Conservation (phyloP, 352 stramenopile genomes). For the Thalassiosira mediterranea region DNA sequence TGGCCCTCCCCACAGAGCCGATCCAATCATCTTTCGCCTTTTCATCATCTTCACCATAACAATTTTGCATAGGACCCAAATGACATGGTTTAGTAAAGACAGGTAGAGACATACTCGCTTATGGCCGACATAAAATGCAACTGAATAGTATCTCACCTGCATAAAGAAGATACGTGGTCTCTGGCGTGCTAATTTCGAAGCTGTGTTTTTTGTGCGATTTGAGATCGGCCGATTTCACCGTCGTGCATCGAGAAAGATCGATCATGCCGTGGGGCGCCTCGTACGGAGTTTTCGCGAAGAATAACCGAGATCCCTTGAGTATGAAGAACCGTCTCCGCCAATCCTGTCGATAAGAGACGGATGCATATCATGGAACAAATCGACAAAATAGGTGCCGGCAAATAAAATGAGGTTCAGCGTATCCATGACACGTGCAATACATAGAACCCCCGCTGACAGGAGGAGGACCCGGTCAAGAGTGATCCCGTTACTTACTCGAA, state of each 20-base stretch:
- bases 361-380: conserved; percentile 4
- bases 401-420: no score
- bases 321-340: conserved; percentile 89
- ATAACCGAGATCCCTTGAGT: conserved; percentile 87
- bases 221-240: conserved; percentile 89
- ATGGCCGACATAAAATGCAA: neutral
- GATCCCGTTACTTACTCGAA: conserved; percentile 73
- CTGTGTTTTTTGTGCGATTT: conserved; percentile 89
- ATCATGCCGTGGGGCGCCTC: conserved; percentile 85
- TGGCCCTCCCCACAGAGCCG: conserved; percentile 94
- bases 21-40: conserved; percentile 91
- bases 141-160: conserved; percentile 55
- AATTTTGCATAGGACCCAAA: no score
- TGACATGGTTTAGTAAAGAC: neutral
- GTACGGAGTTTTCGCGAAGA: conserved; percentile 80
- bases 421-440: neutral
- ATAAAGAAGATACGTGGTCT: conserved; percentile 88
- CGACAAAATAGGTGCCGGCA: no score
- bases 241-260: conserved; percentile 87
- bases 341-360: conserved; percentile 64
- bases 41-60: conserved; percentile 80
- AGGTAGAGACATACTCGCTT: neutral
- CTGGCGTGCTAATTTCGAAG: conserved; percentile 88
- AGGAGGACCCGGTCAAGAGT: neutral
- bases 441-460: neutral